phyloP scores from a whole-genome alignment of 305 asterid species.

The Salvia sclarea region DNA sequence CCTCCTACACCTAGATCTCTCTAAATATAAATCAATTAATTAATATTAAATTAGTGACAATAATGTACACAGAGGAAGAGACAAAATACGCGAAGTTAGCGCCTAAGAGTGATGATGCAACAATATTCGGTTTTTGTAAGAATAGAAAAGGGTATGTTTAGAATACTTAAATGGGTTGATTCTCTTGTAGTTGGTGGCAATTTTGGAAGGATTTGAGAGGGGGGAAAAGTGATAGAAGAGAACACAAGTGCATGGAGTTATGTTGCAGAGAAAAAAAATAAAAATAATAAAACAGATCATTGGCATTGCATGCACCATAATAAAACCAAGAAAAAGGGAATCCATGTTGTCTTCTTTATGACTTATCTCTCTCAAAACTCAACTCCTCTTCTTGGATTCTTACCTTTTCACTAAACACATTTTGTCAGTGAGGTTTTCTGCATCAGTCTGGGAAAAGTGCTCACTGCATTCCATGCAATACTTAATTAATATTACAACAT shows the following conservation, averaged over 20 bases:
- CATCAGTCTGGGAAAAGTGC: conserved; percentile 42
- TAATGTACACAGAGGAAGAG: conserved; percentile 34
- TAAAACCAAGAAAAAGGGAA: conserved; percentile 69
- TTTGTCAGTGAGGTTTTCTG: conserved; percentile 47
- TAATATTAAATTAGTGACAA: too few species aligned
- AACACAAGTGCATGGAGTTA: conserved; percentile 57
- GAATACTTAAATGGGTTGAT: conserved; percentile 64
- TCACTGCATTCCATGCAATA: not conserved
- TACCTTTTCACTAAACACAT: conserved; percentile 24
- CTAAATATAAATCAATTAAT: too few species aligned
- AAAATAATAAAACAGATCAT: too few species aligned
- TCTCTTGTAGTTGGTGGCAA: conserved; percentile 82
- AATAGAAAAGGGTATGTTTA: conserved; percentile 49
- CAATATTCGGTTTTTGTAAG: conserved; percentile 54
- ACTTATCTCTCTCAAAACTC: conserved; percentile 44
- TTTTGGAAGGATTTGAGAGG: conserved; percentile 81
- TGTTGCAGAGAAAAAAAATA: conserved; percentile 20
- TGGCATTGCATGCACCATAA: conserved; percentile 31
- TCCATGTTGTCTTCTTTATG: conserved; percentile 74
- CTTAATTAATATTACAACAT: too few species aligned
- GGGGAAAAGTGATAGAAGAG: conserved; percentile 39
- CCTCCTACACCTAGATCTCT: conserved; percentile 28
- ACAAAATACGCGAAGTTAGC: conserved; percentile 48
- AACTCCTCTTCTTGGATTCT: conserved; percentile 33
- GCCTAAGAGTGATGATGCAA: conserved; percentile 49